A percentile compares a stretch with the other conserved stretches of the same genome.
These are phyloP conservation scores for Boletus sp. DNA, from an alignment of 768 basidiomycete species.

Conservation along the genomic window DNA sequence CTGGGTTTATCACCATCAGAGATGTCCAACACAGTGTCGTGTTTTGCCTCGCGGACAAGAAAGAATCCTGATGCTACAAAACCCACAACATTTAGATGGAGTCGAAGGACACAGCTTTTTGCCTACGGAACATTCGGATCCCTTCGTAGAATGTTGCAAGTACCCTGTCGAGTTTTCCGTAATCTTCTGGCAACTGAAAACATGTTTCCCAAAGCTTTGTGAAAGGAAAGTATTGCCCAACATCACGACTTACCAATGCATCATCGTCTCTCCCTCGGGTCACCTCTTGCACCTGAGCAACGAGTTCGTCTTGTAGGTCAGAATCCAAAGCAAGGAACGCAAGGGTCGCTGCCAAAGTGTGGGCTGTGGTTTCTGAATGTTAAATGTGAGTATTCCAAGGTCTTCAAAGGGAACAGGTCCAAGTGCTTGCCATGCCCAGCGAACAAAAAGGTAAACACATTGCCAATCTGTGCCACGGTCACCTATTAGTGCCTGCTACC, in stretches of 20 bases:
- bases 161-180: slow-evolving; percentile 28
- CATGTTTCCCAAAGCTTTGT: too few relatives aligned
- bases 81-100: not conserved
- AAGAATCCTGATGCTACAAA: slow-evolving; percentile 28
- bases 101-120: not conserved
- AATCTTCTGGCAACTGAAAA: slow-evolving; percentile 23
- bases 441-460: slow-evolving; percentile 49
- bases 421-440: slow-evolving; percentile 51
- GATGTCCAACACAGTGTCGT: slow-evolving; percentile 25
- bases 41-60: slow-evolving; percentile 29
- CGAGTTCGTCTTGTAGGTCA: slow-evolving; percentile 31
- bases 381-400: not conserved
- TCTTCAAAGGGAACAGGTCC: not conserved
- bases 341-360: slow-evolving; percentile 32
- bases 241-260: slow-evolving; percentile 12
- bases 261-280: slow-evolving; percentile 17
- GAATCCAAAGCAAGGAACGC: slow-evolving; percentile 30
- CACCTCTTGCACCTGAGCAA: slow-evolving; percentile 28
- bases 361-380: slow-evolving; percentile 32
- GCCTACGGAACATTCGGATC: slow-evolving; percentile 34
- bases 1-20: slow-evolving; percentile 14
- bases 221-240: not conserved
- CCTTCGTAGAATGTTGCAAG: slow-evolving; percentile 32
- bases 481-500: not conserved
- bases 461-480: slow-evolving; percentile 43